Evolutionary conservation across 176 grass and related monocot species (phyloP).

Genomic region (Zea mays): Zm-B73-REFERENCE-NAM-5.0 NC_050100.1:204511501-204512000

Average conservation of each 20-base stretch:
- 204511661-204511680: constrained; percentile 58
- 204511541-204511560: constrained; percentile 81
- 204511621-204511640: constrained; percentile 67
- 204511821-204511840: constrained; percentile 77
- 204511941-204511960: constrained; percentile 38
- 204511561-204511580: constrained; percentile 85
- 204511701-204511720: constrained; percentile 90
- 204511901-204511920: constrained; percentile 52
- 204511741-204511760: constrained; percentile 65
- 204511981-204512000: constrained; percentile 29
- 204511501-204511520: constrained; percentile 80
- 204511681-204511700: constrained; percentile 74
- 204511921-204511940: constrained; percentile 33
- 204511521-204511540: constrained; percentile 95
- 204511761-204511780: constrained; percentile 57
- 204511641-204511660: constrained; percentile 74
- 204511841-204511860: constrained; percentile 67
- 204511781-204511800: constrained; percentile 78
- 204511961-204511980: constrained; percentile 34
- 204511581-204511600: constrained; percentile 54
- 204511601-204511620: constrained; percentile 47
- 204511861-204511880: constrained; percentile 89
- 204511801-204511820: constrained; percentile 80
- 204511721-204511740: constrained; percentile 87
- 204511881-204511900: constrained; percentile 80